These are phyloP conservation scores for Schizophyllum commune DNA, from an alignment of 1,284 basidiomycete genomes.

Conservation along the genomic window DNA sequence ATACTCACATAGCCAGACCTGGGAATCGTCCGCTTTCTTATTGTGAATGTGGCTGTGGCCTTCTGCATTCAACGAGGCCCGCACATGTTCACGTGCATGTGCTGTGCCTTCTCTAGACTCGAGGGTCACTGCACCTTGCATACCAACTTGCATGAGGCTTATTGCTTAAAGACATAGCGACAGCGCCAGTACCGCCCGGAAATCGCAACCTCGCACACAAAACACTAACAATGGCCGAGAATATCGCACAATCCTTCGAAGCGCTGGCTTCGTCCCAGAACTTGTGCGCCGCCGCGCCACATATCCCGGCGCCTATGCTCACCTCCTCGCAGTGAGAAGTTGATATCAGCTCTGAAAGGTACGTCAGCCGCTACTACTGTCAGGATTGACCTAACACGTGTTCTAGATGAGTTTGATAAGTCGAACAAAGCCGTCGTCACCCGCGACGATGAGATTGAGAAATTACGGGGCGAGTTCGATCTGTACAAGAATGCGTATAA, in stretches of 20 bases:
- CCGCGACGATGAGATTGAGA: background rate
- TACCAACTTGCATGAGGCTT: background rate
- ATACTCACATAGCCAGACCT: too few species aligned
- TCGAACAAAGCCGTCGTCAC: background rate
- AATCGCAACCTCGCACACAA: background rate
- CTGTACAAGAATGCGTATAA: background rate
- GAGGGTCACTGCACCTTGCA: background rate
- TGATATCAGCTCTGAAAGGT: background rate
- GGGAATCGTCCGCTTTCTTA: background rate
- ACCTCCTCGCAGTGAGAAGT: background rate
- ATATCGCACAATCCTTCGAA: background rate
- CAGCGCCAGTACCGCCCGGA: too few species aligned
- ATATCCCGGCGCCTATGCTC: background rate
- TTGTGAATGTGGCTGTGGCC: background rate
- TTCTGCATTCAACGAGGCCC: background rate
- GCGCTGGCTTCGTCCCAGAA: background rate
- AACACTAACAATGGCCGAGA: background rate
- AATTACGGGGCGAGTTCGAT: background rate
- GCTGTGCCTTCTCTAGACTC: background rate
- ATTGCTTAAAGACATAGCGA: background rate
- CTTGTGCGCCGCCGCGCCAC: background rate
- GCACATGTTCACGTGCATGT: background rate
- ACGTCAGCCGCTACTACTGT: background rate
- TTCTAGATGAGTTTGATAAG: background rate
- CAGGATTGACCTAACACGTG: background rate